A percentile compares a stretch with the other conserved stretches of the same genome.
Evolutionary conservation across 257 asterid genomes (phyloP).

Genomic region (Asclepias syriaca): DNA sequence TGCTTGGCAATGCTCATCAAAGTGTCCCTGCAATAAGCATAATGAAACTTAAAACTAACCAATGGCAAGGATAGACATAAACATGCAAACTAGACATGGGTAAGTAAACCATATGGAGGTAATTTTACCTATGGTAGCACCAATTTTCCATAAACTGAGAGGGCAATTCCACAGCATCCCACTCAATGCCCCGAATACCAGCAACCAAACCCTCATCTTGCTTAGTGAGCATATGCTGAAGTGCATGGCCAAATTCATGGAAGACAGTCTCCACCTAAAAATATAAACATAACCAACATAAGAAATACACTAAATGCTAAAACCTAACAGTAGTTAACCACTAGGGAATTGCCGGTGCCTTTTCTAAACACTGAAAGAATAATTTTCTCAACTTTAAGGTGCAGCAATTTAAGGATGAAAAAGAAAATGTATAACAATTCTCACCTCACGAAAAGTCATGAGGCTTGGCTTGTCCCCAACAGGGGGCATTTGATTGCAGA

Average conservation of each 20-base stretch:
- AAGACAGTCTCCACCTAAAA: constrained; percentile 94
- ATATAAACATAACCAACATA: constrained; percentile 11
- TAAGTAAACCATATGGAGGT: not conserved
- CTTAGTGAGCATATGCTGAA: constrained; percentile 96
- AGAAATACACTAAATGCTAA: constrained; percentile 9
- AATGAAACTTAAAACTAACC: constrained; percentile 6
- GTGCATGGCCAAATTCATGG: constrained; percentile 98
- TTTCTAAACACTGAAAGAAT: not conserved
- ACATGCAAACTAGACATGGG: not conserved
- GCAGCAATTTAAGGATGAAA: not conserved
- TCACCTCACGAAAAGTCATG: constrained; percentile 97
- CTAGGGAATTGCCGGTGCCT: too few species aligned
- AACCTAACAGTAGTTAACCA: not conserved
- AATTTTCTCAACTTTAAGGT: not conserved
- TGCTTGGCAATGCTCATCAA: constrained; percentile 96
- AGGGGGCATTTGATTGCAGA: constrained; percentile 99
- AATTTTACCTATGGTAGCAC: constrained; percentile 86
- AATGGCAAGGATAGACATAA: not conserved
- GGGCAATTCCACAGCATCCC: constrained; percentile 99
- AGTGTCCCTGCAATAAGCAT: constrained; percentile 65
- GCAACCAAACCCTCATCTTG: constrained; percentile 99
- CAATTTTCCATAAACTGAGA: constrained; percentile 99
- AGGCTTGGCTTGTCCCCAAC: constrained; percentile 98
- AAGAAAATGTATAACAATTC: constrained; percentile 6
- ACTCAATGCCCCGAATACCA: constrained; percentile 87